Evolutionary conservation across 1,139 yeast species (phyloP), one percentile per base, ranked within the genome.

Genomic region (Candida tropicalis): DNA sequence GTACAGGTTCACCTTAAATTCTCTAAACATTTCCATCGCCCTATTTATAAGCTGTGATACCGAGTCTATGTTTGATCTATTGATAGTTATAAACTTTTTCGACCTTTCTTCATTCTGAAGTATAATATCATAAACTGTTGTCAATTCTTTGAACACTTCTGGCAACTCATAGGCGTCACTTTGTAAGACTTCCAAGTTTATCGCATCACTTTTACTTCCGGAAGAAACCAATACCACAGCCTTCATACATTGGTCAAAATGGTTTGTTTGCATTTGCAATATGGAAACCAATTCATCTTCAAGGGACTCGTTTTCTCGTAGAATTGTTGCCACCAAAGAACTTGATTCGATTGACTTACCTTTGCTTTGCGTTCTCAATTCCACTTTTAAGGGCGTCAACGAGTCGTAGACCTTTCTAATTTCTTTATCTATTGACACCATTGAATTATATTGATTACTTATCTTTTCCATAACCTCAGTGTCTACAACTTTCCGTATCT

Each of bases 271-370:
- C 57, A 90, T 82, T 46, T 82, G 84, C 28, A 90, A 65, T 15
- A 86, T 67, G 7, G 77, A 73, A 0, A 88, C 95, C 62, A 89
- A 73, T 43, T 87, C 95, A 46, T 75, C 74, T 42, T 89, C 96
- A 43, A 84, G 65, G 0, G 73, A 66, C 6, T 66, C 64, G 49
- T 84, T 79, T 44, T 76, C 79, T 50, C 59, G 56, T 12, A 64
- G 41, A 2, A 65, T 55, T 6, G 58, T 55, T n/a, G 51, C 52
- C 2, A 62, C 50, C 2, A 48, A 35, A 12, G 52, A 53, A 12
- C 50, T 55, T 4, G 57, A 46, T 31, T 55, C 56, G 11, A 46
- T 31, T n/a, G 53, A 48, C 6, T 54, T 47, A 5, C 46, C 43
- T 12, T 43, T 44, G 9, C 46, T 35, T 15, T 17, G 24, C 1